A percentile compares a stretch with the other conserved stretches of the same genome.
phyloP scores from a whole-genome alignment of 148 eudicot species.

The Vaccinium myrtillus region DNA sequence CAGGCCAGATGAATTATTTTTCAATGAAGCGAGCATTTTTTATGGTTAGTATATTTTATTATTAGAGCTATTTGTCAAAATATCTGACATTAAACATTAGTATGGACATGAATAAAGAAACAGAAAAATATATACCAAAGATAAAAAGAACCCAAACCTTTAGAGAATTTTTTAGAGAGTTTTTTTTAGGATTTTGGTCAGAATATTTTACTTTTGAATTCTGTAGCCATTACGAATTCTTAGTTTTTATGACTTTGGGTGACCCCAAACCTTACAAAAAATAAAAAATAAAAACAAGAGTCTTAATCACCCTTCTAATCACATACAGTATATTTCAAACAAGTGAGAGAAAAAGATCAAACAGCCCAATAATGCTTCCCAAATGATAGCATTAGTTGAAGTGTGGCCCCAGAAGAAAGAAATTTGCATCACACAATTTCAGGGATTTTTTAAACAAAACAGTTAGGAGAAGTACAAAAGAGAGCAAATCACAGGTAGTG shows the following conservation, averaged over 20 bases:
- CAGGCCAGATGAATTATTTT: too few relatives aligned
- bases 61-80: background rate
- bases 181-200: background rate
- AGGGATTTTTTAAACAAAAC: background rate
- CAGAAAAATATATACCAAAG: too few relatives aligned
- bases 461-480: background rate
- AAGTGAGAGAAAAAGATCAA: background rate
- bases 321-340: background rate
- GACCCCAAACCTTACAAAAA: background rate
- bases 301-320: background rate
- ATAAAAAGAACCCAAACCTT: background rate
- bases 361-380: background rate
- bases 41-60: background rate
- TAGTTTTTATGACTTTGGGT: background rate
- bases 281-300: too few relatives aligned
- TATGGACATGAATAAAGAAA: background rate
- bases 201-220: background rate
- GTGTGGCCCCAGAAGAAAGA: background rate
- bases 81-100: background rate
- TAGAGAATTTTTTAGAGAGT: background rate
- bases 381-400: background rate
- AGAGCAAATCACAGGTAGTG: background rate
- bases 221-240: background rate
- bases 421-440: background rate
- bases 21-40: background rate